Evolutionary conservation across 192 early-diverging fungal species (phyloP).

Genomic region (Diversispora eburnea): DNA sequence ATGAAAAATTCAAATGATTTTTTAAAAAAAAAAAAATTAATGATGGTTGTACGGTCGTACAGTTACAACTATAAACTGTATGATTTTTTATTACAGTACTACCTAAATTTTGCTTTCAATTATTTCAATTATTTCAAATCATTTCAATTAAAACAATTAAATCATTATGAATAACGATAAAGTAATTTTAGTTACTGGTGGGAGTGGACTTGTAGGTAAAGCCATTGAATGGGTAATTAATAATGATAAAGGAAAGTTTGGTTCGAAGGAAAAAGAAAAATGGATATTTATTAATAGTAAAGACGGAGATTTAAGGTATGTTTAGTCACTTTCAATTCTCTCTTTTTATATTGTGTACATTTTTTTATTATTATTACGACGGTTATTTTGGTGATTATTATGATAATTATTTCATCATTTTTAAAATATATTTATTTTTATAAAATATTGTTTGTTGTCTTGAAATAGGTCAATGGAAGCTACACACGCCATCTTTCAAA

Average conservation of each 20-base stretch:
- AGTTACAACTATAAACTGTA: no score
- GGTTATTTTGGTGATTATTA: not conserved
- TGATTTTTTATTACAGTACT: not conserved
- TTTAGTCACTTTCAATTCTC: no score
- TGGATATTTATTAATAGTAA: slow-evolving; percentile 74
- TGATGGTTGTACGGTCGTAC: no score
- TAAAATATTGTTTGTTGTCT: not conserved
- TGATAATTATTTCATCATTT: not conserved
- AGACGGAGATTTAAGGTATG: slow-evolving; percentile 75
- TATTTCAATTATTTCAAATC: not conserved
- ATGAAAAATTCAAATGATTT: no score
- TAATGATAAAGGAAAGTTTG: slow-evolving; percentile 54
- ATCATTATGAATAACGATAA: slow-evolving; percentile 7
- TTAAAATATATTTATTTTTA: slow-evolving; percentile 1
- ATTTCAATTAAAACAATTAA: not conserved
- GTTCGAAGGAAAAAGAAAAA: slow-evolving; percentile 58
- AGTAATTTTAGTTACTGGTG: slow-evolving; percentile 75
- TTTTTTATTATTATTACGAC: no score
- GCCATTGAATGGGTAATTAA: slow-evolving; percentile 66
- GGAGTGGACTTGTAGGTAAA: slow-evolving; percentile 73
- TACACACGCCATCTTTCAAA: slow-evolving; percentile 69
- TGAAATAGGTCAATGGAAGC: slow-evolving; percentile 32
- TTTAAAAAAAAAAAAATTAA: no score
- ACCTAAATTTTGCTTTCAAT: no score
- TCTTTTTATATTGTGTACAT: no score